Evolutionary conservation across 2,329 filamentous ascomycete species (phyloP).

Genomic region (Nemania abortiva): DNA sequence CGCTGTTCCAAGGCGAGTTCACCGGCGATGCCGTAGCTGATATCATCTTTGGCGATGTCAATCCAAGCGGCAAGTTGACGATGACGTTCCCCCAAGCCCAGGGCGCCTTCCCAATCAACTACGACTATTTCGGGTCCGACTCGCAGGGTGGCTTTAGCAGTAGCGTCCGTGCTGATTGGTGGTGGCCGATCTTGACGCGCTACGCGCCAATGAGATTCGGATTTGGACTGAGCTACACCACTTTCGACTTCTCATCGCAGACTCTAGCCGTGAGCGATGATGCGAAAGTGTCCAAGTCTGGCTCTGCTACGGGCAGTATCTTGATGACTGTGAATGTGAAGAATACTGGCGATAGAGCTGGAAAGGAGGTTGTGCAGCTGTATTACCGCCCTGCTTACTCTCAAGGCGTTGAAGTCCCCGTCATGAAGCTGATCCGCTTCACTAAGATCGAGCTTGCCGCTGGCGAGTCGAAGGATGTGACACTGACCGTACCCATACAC

Average conservation of each 20-base stretch:
- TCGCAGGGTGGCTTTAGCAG: slow-evolving; percentile 70
- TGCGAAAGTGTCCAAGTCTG: too few species aligned
- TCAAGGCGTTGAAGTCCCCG: slow-evolving; percentile 50
- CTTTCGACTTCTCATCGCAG: slow-evolving; percentile 61
- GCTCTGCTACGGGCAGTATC: too few species aligned
- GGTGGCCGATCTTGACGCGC: slow-evolving; percentile 52
- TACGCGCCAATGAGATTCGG: slow-evolving; percentile 68
- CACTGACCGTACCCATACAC: slow-evolving; percentile 49
- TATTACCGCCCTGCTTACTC: slow-evolving; percentile 59
- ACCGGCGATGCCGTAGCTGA: slow-evolving; percentile 72
- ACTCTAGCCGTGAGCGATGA: too few species aligned
- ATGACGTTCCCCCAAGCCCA: slow-evolving; percentile 62
- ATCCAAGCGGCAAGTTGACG: slow-evolving; percentile 60
- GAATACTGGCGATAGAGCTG: slow-evolving; percentile 37
- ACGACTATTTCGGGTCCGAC: slow-evolving; percentile 72
- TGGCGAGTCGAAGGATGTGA: slow-evolving; percentile 54
- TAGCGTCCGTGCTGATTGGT: slow-evolving; percentile 67
- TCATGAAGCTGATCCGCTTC: slow-evolving; percentile 65
- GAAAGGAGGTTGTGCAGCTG: slow-evolving; percentile 32
- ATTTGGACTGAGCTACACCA: slow-evolving; percentile 75
- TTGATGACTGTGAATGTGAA: too few species aligned
- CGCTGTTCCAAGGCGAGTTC: slow-evolving; percentile 73
- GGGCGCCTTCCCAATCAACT: slow-evolving; percentile 69
- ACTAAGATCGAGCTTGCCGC: slow-evolving; percentile 58
- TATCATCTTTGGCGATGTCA: slow-evolving; percentile 71